Evolutionary conservation across 768 basidiomycete species (phyloP).

Genomic region (Naematelia aurantialba): DNA sequence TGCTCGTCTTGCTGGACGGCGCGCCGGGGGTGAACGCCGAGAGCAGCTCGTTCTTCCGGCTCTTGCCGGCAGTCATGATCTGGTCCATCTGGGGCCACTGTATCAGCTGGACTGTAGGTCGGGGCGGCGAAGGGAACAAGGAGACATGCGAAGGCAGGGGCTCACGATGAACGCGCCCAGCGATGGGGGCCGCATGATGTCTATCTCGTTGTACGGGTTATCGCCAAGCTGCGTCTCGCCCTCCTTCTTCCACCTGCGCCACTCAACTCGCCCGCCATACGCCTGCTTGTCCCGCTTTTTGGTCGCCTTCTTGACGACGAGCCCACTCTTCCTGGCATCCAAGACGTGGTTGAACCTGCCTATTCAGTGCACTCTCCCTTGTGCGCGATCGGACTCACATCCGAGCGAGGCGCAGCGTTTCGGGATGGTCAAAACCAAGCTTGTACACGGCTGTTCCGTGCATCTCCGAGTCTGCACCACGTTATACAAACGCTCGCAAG

Average conservation of each 20-base stretch:
- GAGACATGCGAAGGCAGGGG: background rate
- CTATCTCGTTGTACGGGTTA: constrained; percentile 1
- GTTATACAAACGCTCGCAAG: background rate
- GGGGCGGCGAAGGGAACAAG: background rate
- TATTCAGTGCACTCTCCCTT: constrained; percentile 3
- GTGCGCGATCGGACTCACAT: constrained; percentile 17
- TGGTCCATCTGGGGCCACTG: constrained; percentile 26
- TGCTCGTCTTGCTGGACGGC: constrained; percentile 2
- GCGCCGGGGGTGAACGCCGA: constrained; percentile 15
- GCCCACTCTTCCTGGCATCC: constrained; percentile 42
- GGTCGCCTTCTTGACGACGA: constrained; percentile 21
- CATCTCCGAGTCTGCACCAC: constrained; percentile 28
- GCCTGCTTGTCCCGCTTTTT: constrained; percentile 9
- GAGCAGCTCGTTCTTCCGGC: constrained; percentile 11
- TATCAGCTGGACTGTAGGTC: background rate
- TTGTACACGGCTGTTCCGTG: constrained; percentile 40
- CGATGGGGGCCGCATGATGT: constrained; percentile 3
- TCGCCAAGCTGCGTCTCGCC: constrained; percentile 1
- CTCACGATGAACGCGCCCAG: constrained; percentile 34
- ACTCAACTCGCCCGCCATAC: constrained; percentile 23
- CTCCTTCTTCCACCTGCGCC: constrained; percentile 28
- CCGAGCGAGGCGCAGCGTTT: constrained; percentile 29
- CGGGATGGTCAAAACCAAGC: constrained; percentile 23
- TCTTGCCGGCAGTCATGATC: constrained; percentile 20
- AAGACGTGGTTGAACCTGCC: constrained; percentile 33